These are phyloP conservation scores for Lichtheimia hyalospora DNA, from an alignment of 371 early-diverging fungal genomes.

Conservation along the genomic window DNA sequence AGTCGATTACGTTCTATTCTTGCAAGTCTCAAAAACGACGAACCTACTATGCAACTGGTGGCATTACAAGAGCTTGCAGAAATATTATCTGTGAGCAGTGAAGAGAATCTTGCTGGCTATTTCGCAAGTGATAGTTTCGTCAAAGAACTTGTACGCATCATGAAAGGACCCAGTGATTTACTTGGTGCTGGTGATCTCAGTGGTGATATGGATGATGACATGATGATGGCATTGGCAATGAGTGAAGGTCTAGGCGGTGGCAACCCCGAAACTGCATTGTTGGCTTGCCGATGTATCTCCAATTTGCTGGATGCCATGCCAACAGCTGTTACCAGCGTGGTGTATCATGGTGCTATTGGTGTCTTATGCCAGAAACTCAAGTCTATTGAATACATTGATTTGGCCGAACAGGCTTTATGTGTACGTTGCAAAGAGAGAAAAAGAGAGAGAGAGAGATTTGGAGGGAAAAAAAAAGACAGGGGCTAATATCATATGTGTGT, in stretches of 20 bases:
- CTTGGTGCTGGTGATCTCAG: background rate
- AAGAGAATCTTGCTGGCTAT: constrained; percentile 60
- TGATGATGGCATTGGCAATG: constrained; percentile 48
- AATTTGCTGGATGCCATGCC: constrained; percentile 91
- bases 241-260: constrained; percentile 45
- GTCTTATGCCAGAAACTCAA: constrained; percentile 76
- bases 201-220: constrained; percentile 39
- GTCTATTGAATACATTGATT: constrained; percentile 87
- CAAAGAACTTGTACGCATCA: constrained; percentile 56
- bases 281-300: constrained; percentile 86
- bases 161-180: constrained; percentile 48
- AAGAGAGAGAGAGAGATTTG: too few species aligned
- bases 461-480: too few species aligned
- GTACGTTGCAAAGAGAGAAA: constrained; percentile 23
- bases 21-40: constrained; percentile 50
- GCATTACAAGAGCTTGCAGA: constrained; percentile 71
- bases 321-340: constrained; percentile 59
- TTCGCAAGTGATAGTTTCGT: constrained; percentile 58
- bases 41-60: constrained; percentile 64
- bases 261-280: constrained; percentile 76
- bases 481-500: background rate
- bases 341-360: constrained; percentile 70
- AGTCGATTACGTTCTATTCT: constrained; percentile 51
- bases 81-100: constrained; percentile 68
- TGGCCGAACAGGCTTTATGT: constrained; percentile 85